Percentiles rank a stretch among this genome's conserved stretches.
These are phyloP conservation scores for Zygosaccharomyces siamensis DNA, from an alignment of 805 yeast genomes.

Conservation along the genomic window DNA sequence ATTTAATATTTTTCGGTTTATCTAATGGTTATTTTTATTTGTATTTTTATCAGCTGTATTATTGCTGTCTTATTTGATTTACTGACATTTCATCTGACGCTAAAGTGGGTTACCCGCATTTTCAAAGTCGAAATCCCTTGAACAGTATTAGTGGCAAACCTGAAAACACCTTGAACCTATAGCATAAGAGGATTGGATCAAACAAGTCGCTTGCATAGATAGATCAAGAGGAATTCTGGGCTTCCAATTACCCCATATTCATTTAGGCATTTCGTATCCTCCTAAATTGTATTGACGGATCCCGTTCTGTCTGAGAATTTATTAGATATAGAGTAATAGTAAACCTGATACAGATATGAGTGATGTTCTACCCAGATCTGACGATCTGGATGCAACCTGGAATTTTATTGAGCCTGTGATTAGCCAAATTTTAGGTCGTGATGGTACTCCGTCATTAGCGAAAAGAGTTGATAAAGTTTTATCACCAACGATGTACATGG, in stretches of 20 bases:
- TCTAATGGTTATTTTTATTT: background rate
- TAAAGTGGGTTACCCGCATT: conserved; percentile 1
- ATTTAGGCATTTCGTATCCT: background rate
- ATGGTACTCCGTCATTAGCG: conserved; percentile 31
- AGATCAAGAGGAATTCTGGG: background rate
- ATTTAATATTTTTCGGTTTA: background rate
- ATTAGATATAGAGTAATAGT: background rate
- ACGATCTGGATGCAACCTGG: conserved; percentile 70
- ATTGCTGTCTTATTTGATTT: background rate
- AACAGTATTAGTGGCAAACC: conserved; percentile 7
- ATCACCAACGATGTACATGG: conserved; percentile 73
- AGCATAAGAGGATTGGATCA: background rate
- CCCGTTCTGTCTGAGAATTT: background rate
- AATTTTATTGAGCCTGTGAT: conserved; percentile 71
- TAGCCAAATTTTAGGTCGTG: conserved; percentile 60
- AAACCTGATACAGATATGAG: conserved; percentile 17
- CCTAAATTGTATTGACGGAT: background rate
- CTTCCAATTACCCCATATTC: background rate
- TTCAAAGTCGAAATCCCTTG: background rate
- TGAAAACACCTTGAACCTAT: background rate
- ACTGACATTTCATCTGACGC: conserved; percentile 4
- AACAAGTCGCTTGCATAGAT: background rate
- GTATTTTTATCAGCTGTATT: background rate
- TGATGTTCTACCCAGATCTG: conserved; percentile 47
- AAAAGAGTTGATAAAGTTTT: conserved; percentile 54